A percentile compares a stretch with the other conserved stretches of the same genome.
Conservation (phyloP, 2,329 filamentous ascomycete species). For the Aureobasidium sp. region DNA sequence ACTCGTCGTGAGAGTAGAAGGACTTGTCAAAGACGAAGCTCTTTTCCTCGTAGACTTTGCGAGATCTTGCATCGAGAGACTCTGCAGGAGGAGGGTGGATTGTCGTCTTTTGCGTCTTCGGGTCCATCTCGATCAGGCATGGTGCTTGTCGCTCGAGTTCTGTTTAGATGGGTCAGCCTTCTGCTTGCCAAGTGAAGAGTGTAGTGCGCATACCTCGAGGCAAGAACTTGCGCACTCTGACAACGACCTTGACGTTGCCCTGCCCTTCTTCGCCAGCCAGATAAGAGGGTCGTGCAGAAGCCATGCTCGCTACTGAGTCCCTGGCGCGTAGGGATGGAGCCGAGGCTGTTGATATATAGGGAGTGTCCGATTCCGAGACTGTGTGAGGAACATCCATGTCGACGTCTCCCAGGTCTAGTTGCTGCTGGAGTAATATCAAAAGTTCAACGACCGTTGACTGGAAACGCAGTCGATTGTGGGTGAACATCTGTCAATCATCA, state of each 20-base stretch:
- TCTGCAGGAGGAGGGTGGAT: slow-evolving; percentile 55
- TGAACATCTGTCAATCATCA: slow-evolving; percentile 6
- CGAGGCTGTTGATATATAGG: slow-evolving; percentile 29
- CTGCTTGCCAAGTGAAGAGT: background rate
- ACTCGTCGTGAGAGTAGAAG: slow-evolving; percentile 85
- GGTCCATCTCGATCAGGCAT: slow-evolving; percentile 90
- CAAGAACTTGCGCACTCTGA: slow-evolving; percentile 41
- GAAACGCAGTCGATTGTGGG: slow-evolving; percentile 7
- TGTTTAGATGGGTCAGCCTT: slow-evolving; percentile 32
- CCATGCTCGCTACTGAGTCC: slow-evolving; percentile 24
- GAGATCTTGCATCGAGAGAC: slow-evolving; percentile 43
- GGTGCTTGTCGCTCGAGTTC: slow-evolving; percentile 72
- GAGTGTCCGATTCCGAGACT: slow-evolving; percentile 9
- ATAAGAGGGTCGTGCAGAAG: slow-evolving; percentile 17
- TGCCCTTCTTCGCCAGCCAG: slow-evolving; percentile 28
- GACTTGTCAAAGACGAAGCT: slow-evolving; percentile 94
- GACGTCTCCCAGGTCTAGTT: background rate
- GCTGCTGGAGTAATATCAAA: slow-evolving; percentile 11
- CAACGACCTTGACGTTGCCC: slow-evolving; percentile 45
- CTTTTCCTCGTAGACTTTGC: slow-evolving; percentile 78
- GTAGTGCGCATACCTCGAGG: slow-evolving; percentile 31
- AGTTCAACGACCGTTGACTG: background rate
- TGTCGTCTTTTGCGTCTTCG: slow-evolving; percentile 73
- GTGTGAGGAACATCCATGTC: background rate
- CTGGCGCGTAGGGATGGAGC: slow-evolving; percentile 34